These are phyloP conservation scores for Phalaenopsis hybrid DNA, from an alignment of 116 monocot genomes.

Conservation along the genomic window DNA sequence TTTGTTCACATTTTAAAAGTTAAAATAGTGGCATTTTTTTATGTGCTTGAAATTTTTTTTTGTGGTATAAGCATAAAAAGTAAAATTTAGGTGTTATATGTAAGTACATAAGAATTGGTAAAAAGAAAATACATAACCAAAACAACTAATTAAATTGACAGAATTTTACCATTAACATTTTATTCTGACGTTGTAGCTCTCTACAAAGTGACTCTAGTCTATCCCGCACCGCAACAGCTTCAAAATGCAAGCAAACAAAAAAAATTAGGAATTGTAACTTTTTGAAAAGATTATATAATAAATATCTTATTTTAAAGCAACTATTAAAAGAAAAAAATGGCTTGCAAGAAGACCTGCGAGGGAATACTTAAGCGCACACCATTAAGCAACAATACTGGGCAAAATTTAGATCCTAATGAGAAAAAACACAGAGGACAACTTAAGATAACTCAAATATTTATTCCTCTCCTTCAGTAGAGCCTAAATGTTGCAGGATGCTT, in stretches of 20 bases:
- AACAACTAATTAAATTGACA: not conserved
- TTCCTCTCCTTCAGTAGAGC: not conserved
- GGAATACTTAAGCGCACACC: not conserved
- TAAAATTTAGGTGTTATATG: not conserved
- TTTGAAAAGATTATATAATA: not conserved
- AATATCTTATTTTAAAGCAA: not conserved
- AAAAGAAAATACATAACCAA: not conserved
- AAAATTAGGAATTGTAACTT: constrained; percentile 9
- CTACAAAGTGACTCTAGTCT: constrained; percentile 95
- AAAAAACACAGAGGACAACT: not conserved
- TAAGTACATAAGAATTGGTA: not conserved
- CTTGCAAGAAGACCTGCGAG: not conserved
- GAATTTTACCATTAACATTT: constrained; percentile 77
- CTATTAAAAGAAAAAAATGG: not conserved
- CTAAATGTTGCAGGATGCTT: not conserved
- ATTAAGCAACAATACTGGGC: not conserved
- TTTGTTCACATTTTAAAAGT: too few relatives aligned
- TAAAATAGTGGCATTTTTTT: too few relatives aligned
- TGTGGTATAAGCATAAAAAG: not conserved
- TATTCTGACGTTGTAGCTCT: constrained; percentile 94
- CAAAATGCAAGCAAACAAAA: constrained; percentile 19
- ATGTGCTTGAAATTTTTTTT: too few relatives aligned
- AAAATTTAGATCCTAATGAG: not conserved
- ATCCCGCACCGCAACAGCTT: constrained; percentile 84
- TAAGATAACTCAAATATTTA: not conserved